Base-by-base conservation (phyloP, 176 grass and related monocot genomes). In the Raddia distichophylla region DNA sequence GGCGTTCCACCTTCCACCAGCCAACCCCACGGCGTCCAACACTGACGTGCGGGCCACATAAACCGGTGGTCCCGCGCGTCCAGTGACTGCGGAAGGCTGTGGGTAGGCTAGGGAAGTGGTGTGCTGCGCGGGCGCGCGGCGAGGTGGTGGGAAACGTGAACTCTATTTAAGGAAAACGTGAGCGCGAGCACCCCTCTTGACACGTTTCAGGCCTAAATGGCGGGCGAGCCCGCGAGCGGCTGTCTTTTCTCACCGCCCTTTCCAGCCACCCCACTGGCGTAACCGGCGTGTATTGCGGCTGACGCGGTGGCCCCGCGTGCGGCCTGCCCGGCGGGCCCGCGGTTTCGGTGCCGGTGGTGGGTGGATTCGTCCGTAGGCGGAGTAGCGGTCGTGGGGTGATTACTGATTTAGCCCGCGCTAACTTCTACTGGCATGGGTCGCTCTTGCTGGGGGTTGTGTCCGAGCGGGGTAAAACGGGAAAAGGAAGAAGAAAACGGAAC, bases 101-200 rank as follows among this genome's bases (percentile, higher is more conserved):
- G n/a, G n/a, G n/a, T n/a, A n/a, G n/a, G n/a, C n/a, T n/a, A n/a
- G n/a, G n/a, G n/a, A n/a, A n/a, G n/a, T n/a, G n/a, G n/a, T n/a
- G n/a, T n/a, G n/a, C n/a, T n/a, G n/a, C n/a, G n/a, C n/a, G n/a
- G n/a, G n/a, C n/a, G n/a, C n/a, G 45, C 1, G 69, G 42, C 33
- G 73, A 45, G 68, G 75, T 66, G 86, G 80, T 79, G 68, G 69
- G 69, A 75, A 84, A 88, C 81, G 86, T 88, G 81, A 88, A 69
- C 60, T 33, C 33, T 67, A 88, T 84, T 88, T 80, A 88, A 84
- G 60, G 33, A 84, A 84, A 80, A 88, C 81, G 79, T 87, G 80
- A 88, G 33, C 73, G 69, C 83, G 83, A 69, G 55, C 59, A 3
- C 35, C 33, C 60, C n/a, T n/a, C 69, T 58, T 57, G 42, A 47